Base-by-base conservation (phyloP, 257 asterid genomes). In the Anisodus tanguticus region DNA sequence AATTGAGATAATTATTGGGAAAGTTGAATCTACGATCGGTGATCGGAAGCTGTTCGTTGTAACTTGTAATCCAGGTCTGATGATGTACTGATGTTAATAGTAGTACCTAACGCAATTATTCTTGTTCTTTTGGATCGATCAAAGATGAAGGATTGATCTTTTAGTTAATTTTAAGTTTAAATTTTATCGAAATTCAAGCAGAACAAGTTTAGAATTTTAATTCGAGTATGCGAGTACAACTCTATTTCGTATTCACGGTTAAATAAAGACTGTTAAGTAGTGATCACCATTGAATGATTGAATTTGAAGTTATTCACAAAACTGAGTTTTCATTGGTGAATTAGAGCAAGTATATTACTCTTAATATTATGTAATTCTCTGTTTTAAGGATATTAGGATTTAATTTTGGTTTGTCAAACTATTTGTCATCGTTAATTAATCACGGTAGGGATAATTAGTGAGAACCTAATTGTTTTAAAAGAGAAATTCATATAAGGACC, bases 11-110 rank as follows among this genome's bases (percentile, higher is more conserved):
- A 49, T 53, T 60, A 55, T 53, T 55, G 49, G 43, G 19, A 26
- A 49, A 58, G 8, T 83, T 82, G 37, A 79, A 83, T 78, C 78
- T 80, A 57, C 83, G 51, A 87, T 66, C 85, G 49, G 77, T 83
- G 85, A 89, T 84, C 81, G 84, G 80, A 82, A 82, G 80, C 82
- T 83, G 79, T 82, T 84, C 91, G 49, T 88, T 55, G 58, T 53
- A 26, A 22, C 26, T 22, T 22, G 26, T 22, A 22, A 5, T 86
- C 85, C 91, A 90, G 92, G 95, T 90, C 19, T 31, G 35, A 5
- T 71, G 89, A 8, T 13, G 15, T 5, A n/a, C 67, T 60, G 12
- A 19, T n/a, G 2, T 60, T 60, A 60, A 15, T 45, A 9, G 12
- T 64, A 10, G 53, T 37, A 15, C 51, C 22, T 15, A 6, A 12